phyloP scores from a whole-genome alignment of 345 rosid genomes.

The Eucalyptus regnans region DNA sequence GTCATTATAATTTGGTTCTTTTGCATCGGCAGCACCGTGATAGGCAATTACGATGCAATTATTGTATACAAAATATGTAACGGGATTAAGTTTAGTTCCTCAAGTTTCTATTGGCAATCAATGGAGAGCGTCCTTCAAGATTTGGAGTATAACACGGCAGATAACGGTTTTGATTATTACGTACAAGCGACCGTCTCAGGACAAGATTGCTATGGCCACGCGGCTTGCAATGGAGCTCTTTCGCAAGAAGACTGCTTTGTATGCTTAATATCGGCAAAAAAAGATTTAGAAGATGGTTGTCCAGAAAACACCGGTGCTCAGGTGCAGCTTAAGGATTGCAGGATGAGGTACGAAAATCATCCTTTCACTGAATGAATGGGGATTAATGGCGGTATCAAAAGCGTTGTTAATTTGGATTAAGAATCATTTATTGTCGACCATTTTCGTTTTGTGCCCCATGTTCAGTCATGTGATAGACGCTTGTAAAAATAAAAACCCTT shows the following conservation, averaged over 20 bases:
- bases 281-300: neutral
- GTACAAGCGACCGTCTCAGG: neutral
- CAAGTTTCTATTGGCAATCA: neutral
- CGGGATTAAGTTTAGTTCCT: neutral
- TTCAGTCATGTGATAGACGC: neutral
- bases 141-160: neutral
- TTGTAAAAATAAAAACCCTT: neutral
- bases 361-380: neutral
- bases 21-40: neutral
- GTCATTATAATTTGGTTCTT: neutral
- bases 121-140: neutral
- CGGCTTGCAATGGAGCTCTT: neutral
- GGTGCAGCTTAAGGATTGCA: neutral
- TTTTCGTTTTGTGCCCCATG: neutral
- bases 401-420: neutral
- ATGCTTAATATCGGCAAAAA: neutral
- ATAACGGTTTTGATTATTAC: neutral
- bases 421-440: neutral
- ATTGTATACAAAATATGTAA: neutral
- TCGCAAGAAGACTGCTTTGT: neutral
- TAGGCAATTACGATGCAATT: neutral
- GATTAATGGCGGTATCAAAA: neutral
- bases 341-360: neutral
- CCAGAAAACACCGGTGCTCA: neutral
- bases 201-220: neutral